These are phyloP conservation scores for Didymella glomerata DNA, from an alignment of 2,329 filamentous ascomycete genomes.

Conservation along the genomic window DNA sequence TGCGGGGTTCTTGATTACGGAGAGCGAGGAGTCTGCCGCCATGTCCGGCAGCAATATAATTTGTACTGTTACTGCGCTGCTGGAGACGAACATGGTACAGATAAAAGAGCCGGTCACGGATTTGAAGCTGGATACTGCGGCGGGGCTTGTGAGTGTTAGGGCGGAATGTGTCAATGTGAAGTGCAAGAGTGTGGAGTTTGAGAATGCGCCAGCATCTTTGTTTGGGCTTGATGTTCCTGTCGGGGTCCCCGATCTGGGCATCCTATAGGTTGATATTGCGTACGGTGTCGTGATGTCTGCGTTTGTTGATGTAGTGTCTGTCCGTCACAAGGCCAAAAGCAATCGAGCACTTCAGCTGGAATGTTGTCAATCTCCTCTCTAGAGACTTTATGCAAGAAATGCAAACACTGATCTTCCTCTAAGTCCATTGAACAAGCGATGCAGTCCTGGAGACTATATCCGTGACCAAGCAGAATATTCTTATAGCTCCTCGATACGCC, in stretches of 20 bases:
- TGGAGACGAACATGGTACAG: constrained; percentile 59
- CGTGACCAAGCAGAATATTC: too few relatives aligned
- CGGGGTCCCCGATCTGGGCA: constrained; percentile 54
- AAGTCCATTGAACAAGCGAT: too few relatives aligned
- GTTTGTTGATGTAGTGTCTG: constrained; percentile 52
- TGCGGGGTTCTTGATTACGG: constrained; percentile 58
- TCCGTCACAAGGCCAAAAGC: constrained; percentile 51
- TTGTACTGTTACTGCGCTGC: constrained; percentile 55
- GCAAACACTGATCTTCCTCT: too few relatives aligned
- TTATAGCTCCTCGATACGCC: too few relatives aligned
- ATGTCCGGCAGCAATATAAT: constrained; percentile 60
- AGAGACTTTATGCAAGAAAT: too few relatives aligned
- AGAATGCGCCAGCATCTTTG: constrained; percentile 9
- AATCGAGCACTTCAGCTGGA: too few relatives aligned
- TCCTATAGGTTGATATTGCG: constrained; percentile 55
- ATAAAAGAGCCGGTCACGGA: constrained; percentile 57
- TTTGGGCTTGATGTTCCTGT: constrained; percentile 50
- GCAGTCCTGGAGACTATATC: too few relatives aligned
- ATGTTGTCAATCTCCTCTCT: too few relatives aligned
- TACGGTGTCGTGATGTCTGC: constrained; percentile 60
- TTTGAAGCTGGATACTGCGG: constrained; percentile 56
- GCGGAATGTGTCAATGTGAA: constrained; percentile 11
- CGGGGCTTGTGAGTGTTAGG: constrained; percentile 48
- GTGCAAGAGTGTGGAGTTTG: constrained; percentile 17
- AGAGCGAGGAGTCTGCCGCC: constrained; percentile 57